Percentiles rank a stretch among this genome's conserved stretches.
phyloP scores from a whole-genome alignment of 495 filamentous ascomycete genomes.

The Saxophila tyrrhenica region DNA sequence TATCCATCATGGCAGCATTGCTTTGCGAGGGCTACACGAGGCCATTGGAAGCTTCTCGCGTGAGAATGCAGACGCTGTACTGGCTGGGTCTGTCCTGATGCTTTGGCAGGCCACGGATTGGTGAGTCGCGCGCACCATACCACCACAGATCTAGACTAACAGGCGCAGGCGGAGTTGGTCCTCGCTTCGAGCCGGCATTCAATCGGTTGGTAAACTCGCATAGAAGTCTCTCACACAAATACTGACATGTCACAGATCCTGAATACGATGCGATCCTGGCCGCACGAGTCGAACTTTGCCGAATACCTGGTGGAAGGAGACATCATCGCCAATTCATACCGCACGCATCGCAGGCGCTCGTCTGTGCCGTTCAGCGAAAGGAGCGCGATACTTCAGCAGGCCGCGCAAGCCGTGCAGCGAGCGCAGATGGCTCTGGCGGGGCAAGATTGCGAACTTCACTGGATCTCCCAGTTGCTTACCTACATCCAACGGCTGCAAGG shows the following conservation, averaged over 20 bases:
- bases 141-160: conserved; percentile 19
- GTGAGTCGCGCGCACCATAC: conserved; percentile 40
- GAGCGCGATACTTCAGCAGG: conserved; percentile 51
- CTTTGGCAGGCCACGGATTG: conserved; percentile 97
- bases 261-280: conserved; percentile 87
- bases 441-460: conserved; percentile 60
- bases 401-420: conserved; percentile 56
- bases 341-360: conserved; percentile 22
- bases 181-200: conserved; percentile 82
- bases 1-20: conserved; percentile 73
- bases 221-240: background rate
- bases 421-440: conserved; percentile 60
- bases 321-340: conserved; percentile 24
- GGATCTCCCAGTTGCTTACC: conserved; percentile 63
- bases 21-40: conserved; percentile 76
- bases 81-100: conserved; percentile 83
- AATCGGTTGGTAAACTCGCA: conserved; percentile 48
- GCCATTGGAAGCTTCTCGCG: conserved; percentile 76
- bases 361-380: conserved; percentile 44
- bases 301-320: conserved; percentile 70
- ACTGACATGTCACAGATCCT: conserved; percentile 48
- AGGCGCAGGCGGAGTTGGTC: conserved; percentile 72
- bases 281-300: conserved; percentile 72
- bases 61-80: conserved; percentile 79
- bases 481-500: conserved; percentile 72